These are phyloP conservation scores for Alternaria novae-zelandiae DNA, from an alignment of 2,329 filamentous ascomycete genomes.

Conservation along the genomic window DNA sequence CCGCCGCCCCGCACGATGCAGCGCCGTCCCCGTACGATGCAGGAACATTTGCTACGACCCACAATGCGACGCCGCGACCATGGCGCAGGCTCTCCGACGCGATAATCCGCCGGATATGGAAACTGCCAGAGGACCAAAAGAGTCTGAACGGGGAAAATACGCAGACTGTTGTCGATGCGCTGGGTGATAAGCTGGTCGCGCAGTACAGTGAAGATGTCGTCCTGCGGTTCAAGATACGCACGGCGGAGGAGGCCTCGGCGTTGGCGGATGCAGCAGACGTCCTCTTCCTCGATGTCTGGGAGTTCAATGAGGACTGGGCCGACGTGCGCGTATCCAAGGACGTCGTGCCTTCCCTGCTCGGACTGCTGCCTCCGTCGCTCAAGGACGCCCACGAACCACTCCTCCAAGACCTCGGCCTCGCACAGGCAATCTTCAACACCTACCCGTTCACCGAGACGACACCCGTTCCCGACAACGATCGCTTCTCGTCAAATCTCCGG, in stretches of 20 bases:
- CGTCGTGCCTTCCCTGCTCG: conserved; percentile 78
- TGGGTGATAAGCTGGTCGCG: conserved; percentile 40
- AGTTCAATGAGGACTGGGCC: conserved; percentile 78
- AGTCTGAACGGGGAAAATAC: background rate
- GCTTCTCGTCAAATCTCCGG: conserved; percentile 37
- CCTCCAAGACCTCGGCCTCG: conserved; percentile 74
- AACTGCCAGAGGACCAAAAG: conserved; percentile 27
- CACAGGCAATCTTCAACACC: conserved; percentile 76
- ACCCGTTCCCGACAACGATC: conserved; percentile 34
- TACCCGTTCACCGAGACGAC: conserved; percentile 62
- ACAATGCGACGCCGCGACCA: conserved; percentile 31
- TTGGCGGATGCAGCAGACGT: conserved; percentile 75
- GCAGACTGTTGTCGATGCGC: background rate
- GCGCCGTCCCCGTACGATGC: conserved; percentile 19
- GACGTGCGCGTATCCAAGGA: conserved; percentile 82
- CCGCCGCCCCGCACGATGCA: conserved; percentile 42
- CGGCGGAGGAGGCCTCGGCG: conserved; percentile 69
- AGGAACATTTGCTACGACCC: conserved; percentile 12
- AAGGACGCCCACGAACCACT: conserved; percentile 74
- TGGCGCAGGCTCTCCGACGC: conserved; percentile 49
- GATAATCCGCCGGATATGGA: conserved; percentile 44
- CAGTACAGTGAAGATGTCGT: conserved; percentile 84
- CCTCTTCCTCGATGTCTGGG: conserved; percentile 90
- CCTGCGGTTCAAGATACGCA: conserved; percentile 81
- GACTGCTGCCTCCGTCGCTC: conserved; percentile 76